Percentiles rank a stretch among this genome's conserved stretches.
These are phyloP conservation scores for Plasmodium falciparum DNA, from an alignment of 169 alveolate genomes.

Conservation along the genomic window DNA sequence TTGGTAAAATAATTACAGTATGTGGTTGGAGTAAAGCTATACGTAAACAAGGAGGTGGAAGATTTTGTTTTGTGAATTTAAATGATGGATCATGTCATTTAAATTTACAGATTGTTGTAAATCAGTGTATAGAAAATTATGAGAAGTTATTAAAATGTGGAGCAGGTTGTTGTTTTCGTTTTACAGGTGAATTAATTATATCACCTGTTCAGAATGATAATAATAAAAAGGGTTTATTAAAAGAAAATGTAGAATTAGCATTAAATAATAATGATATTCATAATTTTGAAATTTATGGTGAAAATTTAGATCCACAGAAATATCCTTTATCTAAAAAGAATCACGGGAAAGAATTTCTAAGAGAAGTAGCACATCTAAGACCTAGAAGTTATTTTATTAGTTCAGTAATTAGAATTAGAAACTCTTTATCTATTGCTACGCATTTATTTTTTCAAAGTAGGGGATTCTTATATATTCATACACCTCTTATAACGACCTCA, in stretches of 20 bases:
- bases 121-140: constrained; percentile 88
- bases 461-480: constrained; percentile 97
- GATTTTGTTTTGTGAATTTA: constrained; percentile 93
- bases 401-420: constrained; percentile 95
- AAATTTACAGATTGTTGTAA: constrained; percentile 95
- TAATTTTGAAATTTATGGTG: constrained; percentile 85
- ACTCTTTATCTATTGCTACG: constrained; percentile 95
- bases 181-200: constrained; percentile 93
- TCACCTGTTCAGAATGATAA: constrained; percentile 93
- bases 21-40: constrained; percentile 98
- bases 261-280: constrained; percentile 77
- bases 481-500: constrained; percentile 98
- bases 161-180: constrained; percentile 90
- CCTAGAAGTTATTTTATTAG: constrained; percentile 97
- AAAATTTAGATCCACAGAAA: constrained; percentile 91
- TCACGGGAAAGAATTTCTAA: constrained; percentile 94
- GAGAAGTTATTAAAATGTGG: constrained; percentile 83
- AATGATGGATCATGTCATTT: constrained; percentile 96
- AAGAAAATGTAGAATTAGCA: constrained; percentile 78
- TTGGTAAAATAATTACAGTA: constrained; percentile 86
- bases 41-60: constrained; percentile 95
- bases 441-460: constrained; percentile 95
- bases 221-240: constrained; percentile 77
- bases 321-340: constrained; percentile 96
- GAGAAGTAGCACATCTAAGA: constrained; percentile 97